Evolutionary conservation across 371 early-diverging fungal species (phyloP).

Genomic region (Sporodiniella umbellata): DNA sequence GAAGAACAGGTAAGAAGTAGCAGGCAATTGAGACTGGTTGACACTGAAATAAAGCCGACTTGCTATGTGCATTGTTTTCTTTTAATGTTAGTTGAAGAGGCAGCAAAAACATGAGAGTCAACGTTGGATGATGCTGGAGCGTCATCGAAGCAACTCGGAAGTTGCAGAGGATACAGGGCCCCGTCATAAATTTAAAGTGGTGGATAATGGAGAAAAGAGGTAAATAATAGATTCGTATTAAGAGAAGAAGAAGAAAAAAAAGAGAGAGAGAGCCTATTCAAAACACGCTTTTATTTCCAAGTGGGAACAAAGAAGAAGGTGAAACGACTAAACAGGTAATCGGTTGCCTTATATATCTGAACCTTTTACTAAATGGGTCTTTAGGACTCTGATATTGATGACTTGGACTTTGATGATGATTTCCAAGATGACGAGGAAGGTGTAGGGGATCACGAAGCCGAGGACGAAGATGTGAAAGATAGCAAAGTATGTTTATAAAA

Average conservation of each 20-base stretch:
- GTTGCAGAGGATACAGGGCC: constrained; percentile 4
- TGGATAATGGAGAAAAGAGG: constrained; percentile 25
- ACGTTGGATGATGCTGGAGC: constrained; percentile 76
- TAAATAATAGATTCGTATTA: constrained; percentile 10
- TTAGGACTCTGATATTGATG: constrained; percentile 47
- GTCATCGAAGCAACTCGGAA: constrained; percentile 18
- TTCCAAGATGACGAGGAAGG: constrained; percentile 80
- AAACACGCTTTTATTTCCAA: neutral
- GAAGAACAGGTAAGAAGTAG: constrained; percentile 74
- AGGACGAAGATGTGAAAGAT: constrained; percentile 62
- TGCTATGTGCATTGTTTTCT: no score
- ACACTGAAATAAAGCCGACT: no score
- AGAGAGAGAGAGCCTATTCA: neutral
- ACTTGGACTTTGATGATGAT: constrained; percentile 49
- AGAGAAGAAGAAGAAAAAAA: neutral
- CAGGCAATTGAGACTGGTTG: neutral
- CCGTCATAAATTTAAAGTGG: constrained; percentile 24
- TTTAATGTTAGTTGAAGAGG: constrained; percentile 32
- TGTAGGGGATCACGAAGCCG: constrained; percentile 62
- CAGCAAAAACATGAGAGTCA: constrained; percentile 57
- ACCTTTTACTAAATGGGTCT: no score
- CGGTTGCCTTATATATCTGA: no score
- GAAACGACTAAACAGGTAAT: constrained; percentile 18
- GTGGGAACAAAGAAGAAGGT: constrained; percentile 24
- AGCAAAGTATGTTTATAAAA: constrained; percentile 27